A percentile compares a stretch with the other conserved stretches of the same genome.
phyloP scores from a whole-genome alignment of 2,329 filamentous ascomycete genomes.

The Penicillium sp. region DNA sequence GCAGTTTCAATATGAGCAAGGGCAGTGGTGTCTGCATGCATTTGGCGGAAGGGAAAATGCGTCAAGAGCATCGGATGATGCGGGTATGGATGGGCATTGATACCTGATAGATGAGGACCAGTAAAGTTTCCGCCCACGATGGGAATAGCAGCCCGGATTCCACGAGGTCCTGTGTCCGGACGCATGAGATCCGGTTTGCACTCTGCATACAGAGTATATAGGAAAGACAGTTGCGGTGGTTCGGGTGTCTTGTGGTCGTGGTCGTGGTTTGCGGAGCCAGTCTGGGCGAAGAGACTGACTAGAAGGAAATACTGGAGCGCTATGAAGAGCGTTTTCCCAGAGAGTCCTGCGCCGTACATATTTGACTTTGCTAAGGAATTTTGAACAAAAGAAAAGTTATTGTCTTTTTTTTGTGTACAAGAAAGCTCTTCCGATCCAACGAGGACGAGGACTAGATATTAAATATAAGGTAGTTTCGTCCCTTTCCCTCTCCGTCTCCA shows the following conservation, averaged over 20 bases:
- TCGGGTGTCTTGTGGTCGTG: neutral
- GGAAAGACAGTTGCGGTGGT: constrained; percentile 17
- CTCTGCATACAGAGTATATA: constrained; percentile 22
- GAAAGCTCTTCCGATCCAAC: no score
- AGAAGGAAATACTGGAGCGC: neutral
- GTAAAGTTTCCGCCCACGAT: constrained; percentile 26
- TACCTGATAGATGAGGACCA: constrained; percentile 19
- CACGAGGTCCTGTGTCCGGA: constrained; percentile 11
- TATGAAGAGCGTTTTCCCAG: no score
- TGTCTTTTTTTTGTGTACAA: no score
- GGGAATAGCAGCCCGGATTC: constrained; percentile 20
- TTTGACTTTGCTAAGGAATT: no score
- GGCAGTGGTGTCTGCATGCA: no score
- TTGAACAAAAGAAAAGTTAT: neutral
- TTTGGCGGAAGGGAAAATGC: no score
- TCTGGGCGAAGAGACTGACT: neutral
- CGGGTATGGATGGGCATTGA: no score
- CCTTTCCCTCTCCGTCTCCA: no score
- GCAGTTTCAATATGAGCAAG: no score
- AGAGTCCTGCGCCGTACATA: no score
- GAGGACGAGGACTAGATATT: no score
- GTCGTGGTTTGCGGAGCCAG: neutral
- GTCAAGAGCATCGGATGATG: neutral
- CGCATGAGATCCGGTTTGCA: constrained; percentile 17
- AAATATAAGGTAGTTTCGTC: no score